Evolutionary conservation across 2,329 filamentous ascomycete species (phyloP).

Genomic region (Phialophora macrospora): DNA sequence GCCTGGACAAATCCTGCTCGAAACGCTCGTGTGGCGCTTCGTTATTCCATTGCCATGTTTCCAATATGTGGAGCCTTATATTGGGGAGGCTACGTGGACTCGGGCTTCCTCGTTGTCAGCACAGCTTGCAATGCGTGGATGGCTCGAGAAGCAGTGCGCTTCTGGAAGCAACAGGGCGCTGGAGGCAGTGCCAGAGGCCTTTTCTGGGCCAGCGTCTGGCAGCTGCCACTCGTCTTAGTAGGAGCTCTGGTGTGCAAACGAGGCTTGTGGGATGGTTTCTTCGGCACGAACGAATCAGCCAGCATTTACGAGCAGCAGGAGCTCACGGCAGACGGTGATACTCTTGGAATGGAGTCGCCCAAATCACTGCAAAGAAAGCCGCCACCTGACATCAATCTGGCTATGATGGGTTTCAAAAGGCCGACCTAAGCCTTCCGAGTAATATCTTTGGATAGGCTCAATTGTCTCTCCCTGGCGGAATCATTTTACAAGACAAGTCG

Average conservation of each 20-base stretch:
- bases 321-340: conserved; percentile 39
- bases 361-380: conserved; percentile 13
- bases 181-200: conserved; percentile 80
- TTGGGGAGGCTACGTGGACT: conserved; percentile 79
- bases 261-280: conserved; percentile 85
- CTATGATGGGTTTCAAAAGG: conserved; percentile 37
- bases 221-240: conserved; percentile 86
- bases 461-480: neutral
- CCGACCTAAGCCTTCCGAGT: conserved; percentile 24
- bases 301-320: conserved; percentile 65
- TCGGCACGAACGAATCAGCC: conserved; percentile 61
- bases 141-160: conserved; percentile 74
- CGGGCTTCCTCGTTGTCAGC: conserved; percentile 80
- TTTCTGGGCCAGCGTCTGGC: conserved; percentile 99
- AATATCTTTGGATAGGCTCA: neutral
- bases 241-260: conserved; percentile 92
- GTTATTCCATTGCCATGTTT: conserved; percentile 84
- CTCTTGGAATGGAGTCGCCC: conserved; percentile 31
- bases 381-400: conserved; percentile 28
- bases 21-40: conserved; percentile 83
- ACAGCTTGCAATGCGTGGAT: conserved; percentile 86
- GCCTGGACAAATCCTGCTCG: conserved; percentile 83
- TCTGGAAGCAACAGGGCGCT: conserved; percentile 78
- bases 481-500: neutral
- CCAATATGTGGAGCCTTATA: conserved; percentile 83